These are phyloP conservation scores for Fusarium lateritium DNA, from an alignment of 2,329 filamentous ascomycete species.

Conservation along the genomic window DNA sequence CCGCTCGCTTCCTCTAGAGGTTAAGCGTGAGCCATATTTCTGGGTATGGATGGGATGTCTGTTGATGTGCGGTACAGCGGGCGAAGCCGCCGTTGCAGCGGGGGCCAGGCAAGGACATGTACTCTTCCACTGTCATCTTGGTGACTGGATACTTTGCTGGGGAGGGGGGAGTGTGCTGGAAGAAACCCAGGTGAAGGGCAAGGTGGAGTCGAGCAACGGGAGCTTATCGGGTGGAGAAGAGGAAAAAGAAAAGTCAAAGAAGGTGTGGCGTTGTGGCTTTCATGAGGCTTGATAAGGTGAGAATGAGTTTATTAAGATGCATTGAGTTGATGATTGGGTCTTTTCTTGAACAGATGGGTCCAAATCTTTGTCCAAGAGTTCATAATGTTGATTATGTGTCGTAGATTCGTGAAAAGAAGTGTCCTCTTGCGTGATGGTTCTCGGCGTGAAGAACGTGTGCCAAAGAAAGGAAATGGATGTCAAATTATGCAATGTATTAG, in stretches of 20 bases:
- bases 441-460: too few relatives aligned
- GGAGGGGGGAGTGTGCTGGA: constrained; percentile 32
- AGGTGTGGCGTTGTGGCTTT: constrained; percentile 36
- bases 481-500: too few relatives aligned
- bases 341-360: neutral
- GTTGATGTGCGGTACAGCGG: constrained; percentile 42
- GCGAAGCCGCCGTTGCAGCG: constrained; percentile 47
- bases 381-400: neutral
- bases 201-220: constrained; percentile 39
- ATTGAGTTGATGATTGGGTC: neutral
- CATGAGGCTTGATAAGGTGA: constrained; percentile 1
- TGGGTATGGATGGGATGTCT: constrained; percentile 33
- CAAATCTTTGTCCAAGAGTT: neutral
- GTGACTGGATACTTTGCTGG: constrained; percentile 15
- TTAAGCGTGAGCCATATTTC: constrained; percentile 45
- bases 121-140: neutral
- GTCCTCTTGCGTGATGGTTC: too few relatives aligned
- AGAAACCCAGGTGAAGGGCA: constrained; percentile 21
- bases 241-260: constrained; percentile 9
- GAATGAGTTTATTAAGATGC: neutral
- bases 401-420: too few relatives aligned
- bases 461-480: too few relatives aligned
- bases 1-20: constrained; percentile 47
- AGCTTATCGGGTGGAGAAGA: constrained; percentile 37
- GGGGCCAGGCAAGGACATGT: constrained; percentile 23